phyloP scores from a whole-genome alignment of 352 stramenopile species.

The Heterotrichella gracilis region DNA sequence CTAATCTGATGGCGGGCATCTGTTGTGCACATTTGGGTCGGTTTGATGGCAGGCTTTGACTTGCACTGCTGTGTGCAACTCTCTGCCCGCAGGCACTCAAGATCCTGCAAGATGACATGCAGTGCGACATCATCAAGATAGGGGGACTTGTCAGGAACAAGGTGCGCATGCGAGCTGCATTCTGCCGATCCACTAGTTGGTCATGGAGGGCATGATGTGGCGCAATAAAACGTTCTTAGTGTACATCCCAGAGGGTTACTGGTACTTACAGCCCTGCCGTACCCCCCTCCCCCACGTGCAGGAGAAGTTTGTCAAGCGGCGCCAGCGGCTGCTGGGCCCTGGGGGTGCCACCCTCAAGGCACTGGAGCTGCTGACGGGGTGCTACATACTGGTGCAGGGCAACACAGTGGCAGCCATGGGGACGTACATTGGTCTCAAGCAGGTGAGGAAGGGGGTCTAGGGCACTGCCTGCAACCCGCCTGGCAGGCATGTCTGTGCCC shows the following conservation, averaged over 20 bases:
- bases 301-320: constrained; percentile 95
- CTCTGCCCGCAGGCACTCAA: constrained; percentile 53
- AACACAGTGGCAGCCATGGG: constrained; percentile 79
- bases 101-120: constrained; percentile 81
- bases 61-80: too few species aligned
- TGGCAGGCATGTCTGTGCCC: neutral
- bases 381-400: constrained; percentile 88
- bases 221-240: too few species aligned
- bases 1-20: too few species aligned
- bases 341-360: constrained; percentile 81
- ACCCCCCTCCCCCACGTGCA: too few species aligned
- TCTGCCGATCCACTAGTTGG: too few species aligned
- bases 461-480: too few species aligned
- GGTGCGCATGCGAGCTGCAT: too few species aligned
- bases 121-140: constrained; percentile 99
- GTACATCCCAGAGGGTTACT: too few species aligned
- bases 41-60: too few species aligned
- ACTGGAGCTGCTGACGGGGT: constrained; percentile 89
- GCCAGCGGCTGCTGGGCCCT: constrained; percentile 74
- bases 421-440: constrained; percentile 29
- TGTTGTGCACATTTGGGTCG: too few species aligned
- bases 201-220: too few species aligned
- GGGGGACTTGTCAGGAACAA: constrained; percentile 89
- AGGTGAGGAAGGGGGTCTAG: constrained; percentile 22
- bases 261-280: too few species aligned